Conservation (phyloP, 2,329 filamentous ascomycete genomes). For the Phaeosphaeria sp. region DNA sequence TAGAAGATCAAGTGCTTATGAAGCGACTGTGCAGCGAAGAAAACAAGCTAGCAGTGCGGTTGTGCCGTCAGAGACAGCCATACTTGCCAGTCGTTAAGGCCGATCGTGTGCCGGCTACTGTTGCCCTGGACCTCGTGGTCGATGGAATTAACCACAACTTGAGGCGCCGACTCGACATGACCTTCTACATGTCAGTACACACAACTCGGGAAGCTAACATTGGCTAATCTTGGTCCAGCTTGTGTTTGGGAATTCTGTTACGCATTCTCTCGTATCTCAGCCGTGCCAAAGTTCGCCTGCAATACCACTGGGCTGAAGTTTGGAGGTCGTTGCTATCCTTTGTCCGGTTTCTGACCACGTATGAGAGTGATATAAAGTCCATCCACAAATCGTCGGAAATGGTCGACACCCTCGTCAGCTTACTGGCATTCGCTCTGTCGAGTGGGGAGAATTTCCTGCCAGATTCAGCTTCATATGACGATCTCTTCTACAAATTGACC, state of each 20-base stretch:
- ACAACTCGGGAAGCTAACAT: neutral
- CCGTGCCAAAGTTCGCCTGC: conserved; percentile 77
- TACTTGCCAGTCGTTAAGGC: conserved; percentile 77
- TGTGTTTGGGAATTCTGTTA: conserved; percentile 81
- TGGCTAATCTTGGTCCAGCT: conserved; percentile 50
- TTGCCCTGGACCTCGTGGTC: conserved; percentile 84
- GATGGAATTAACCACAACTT: conserved; percentile 96
- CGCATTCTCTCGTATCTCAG: conserved; percentile 85
- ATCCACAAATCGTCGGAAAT: conserved; percentile 75
- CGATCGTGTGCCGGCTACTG: conserved; percentile 76
- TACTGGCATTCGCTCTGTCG: conserved; percentile 83
- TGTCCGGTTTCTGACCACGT: conserved; percentile 88
- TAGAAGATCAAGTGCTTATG: conserved; percentile 83
- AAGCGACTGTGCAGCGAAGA: conserved; percentile 86
- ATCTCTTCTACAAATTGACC: conserved; percentile 97
- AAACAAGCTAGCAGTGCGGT: conserved; percentile 73
- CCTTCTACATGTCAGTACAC: conserved; percentile 71
- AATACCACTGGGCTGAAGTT: conserved; percentile 94
- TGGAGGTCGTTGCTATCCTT: conserved; percentile 90
- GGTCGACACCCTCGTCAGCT: conserved; percentile 78
- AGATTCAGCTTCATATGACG: conserved; percentile 86
- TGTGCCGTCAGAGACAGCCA: conserved; percentile 89
- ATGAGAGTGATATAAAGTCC: conserved; percentile 76
- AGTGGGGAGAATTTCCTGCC: conserved; percentile 91
- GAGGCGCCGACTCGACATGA: conserved; percentile 80